Conservation (phyloP, 108 stramenopile genomes). For the Cyclotella kingstonii region DNA sequence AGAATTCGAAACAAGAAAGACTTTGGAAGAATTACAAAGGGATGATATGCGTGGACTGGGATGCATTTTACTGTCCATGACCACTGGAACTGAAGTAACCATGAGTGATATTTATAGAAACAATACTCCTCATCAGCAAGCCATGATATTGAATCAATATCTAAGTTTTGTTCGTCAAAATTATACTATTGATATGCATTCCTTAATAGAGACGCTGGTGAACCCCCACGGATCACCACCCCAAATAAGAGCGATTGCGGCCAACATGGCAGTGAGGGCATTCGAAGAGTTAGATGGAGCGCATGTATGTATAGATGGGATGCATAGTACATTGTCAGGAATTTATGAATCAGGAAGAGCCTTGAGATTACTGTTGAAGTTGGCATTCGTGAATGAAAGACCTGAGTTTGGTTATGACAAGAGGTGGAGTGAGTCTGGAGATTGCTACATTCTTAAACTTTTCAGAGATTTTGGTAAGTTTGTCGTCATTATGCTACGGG, state of each 20-base stretch:
- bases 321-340: constrained; percentile 58
- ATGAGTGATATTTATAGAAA: constrained; percentile 37
- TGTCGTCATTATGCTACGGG: not conserved
- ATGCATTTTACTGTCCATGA: constrained; percentile 76
- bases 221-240: constrained; percentile 51
- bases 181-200: constrained; percentile 74
- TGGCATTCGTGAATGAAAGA: constrained; percentile 89
- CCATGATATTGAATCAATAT: constrained; percentile 26
- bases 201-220: constrained; percentile 65
- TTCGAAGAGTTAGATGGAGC: constrained; percentile 71
- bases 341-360: constrained; percentile 89
- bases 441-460: constrained; percentile 85
- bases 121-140: constrained; percentile 22
- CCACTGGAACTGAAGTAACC: constrained; percentile 72
- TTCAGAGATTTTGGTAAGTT: constrained; percentile 91
- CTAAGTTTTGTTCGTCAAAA: constrained; percentile 63
- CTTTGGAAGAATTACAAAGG: constrained; percentile 73
- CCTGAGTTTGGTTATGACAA: constrained; percentile 87
- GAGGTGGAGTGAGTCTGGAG: constrained; percentile 90
- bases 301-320: constrained; percentile 47
- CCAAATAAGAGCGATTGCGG: constrained; percentile 52
- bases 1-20: constrained; percentile 83
- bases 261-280: constrained; percentile 50
- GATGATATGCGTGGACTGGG: constrained; percentile 85
- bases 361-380: constrained; percentile 81